Conservation (phyloP, 495 filamentous ascomycete genomes). For the Penicillium psychrofluorescens region DNA sequence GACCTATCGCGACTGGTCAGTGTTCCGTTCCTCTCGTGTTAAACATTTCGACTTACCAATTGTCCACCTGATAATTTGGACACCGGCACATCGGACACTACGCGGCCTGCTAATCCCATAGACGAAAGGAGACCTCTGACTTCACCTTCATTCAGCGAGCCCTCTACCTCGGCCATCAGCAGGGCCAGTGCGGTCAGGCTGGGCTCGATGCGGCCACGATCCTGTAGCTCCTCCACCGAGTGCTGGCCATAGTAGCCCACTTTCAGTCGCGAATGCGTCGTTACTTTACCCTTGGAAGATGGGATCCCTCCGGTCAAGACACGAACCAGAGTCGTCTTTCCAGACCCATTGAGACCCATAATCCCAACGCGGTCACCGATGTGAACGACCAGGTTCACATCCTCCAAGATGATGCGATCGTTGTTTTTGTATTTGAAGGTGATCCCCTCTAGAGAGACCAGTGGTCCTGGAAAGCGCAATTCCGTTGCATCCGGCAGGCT, state of each 20-base stretch:
- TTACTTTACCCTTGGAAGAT: conserved; percentile 46
- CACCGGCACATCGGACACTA: conserved; percentile 64
- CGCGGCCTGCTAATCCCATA: conserved; percentile 57
- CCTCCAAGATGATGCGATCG: conserved; percentile 38
- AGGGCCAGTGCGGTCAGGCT: conserved; percentile 55
- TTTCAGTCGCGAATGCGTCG: conserved; percentile 56
- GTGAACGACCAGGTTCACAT: conserved; percentile 57
- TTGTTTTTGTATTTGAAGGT: conserved; percentile 48
- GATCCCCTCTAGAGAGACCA: conserved; percentile 62
- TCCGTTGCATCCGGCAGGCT: conserved; percentile 53
- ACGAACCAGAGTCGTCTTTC: conserved; percentile 64
- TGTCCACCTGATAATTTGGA: conserved; percentile 67
- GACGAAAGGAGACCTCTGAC: conserved; percentile 52
- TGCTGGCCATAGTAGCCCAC: conserved; percentile 75
- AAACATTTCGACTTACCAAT: conserved; percentile 28
- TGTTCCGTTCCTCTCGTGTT: too few relatives aligned
- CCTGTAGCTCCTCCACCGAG: conserved; percentile 59
- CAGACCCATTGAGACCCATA: conserved; percentile 65
- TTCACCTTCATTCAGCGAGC: conserved; percentile 52
- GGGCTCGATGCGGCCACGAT: conserved; percentile 32
- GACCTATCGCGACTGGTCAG: conserved; percentile 32
- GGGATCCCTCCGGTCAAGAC: conserved; percentile 39
- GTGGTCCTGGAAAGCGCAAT: conserved; percentile 64
- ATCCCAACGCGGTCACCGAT: conserved; percentile 66
- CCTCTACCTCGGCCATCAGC: conserved; percentile 40